Evolutionary conservation across 2,329 filamentous ascomycete genomes (phyloP).

Genomic region (Ceratocystis albifundus): DNA sequence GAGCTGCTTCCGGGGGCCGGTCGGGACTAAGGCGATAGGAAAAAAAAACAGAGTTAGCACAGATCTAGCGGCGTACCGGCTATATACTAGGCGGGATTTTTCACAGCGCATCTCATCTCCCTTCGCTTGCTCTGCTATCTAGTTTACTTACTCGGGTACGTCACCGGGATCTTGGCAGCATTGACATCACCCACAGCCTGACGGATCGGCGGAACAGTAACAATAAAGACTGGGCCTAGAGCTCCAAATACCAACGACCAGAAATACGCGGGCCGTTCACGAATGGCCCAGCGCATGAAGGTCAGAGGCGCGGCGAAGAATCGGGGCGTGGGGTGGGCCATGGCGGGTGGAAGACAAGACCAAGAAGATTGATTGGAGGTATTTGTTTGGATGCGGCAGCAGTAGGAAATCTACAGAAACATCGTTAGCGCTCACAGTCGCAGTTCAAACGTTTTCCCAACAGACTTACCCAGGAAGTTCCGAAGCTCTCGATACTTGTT

Average conservation of each 20-base stretch:
- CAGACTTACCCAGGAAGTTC: not conserved
- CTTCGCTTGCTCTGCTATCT: too few relatives aligned
- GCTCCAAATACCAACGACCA: constrained; percentile 68
- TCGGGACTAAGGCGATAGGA: constrained; percentile 37
- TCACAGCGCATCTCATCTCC: too few relatives aligned
- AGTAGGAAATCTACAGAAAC: not conserved
- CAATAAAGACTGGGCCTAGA: constrained; percentile 58
- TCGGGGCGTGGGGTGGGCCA: constrained; percentile 52
- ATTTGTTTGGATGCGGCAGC: not conserved
- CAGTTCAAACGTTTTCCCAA: not conserved
- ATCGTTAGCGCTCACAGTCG: not conserved
- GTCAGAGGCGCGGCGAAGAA: constrained; percentile 78
- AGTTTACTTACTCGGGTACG: constrained; percentile 71
- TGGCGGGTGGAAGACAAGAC: constrained; percentile 29
- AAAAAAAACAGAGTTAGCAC: constrained; percentile 25
- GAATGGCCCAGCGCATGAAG: constrained; percentile 78
- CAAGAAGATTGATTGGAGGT: not conserved
- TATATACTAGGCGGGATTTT: too few relatives aligned
- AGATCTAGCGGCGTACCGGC: not conserved
- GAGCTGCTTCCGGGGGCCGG: constrained; percentile 47
- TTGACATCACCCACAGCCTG: constrained; percentile 60
- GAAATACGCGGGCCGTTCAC: constrained; percentile 84
- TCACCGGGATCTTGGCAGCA: constrained; percentile 63
- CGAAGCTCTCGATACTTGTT: not conserved
- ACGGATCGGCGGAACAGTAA: constrained; percentile 63